Base-by-base conservation (phyloP, 352 stramenopile genomes). In the Globisporangium camurandrum region DNA sequence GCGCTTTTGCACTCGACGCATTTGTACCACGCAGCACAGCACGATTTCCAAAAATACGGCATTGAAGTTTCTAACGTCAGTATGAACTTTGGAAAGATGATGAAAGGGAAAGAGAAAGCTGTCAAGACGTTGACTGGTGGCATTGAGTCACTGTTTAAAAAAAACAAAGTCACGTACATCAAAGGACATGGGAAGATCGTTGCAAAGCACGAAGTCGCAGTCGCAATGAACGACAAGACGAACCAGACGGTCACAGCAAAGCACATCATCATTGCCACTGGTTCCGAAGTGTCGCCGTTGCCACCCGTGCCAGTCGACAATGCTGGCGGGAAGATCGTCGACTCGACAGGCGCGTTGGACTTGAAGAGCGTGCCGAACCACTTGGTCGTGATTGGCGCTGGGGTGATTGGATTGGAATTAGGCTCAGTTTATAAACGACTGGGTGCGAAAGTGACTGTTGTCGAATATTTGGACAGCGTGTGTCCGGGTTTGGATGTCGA, bases 101-200 rank as follows among this genome's bases (percentile, higher is more conserved):
- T 98, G 77, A 92, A 94, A 41, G 75, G 85, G 52, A 99, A 99
- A 77, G 72, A 88, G 17, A 96, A 98, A 56, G 93, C 90, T 0
- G 96, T 99, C 1, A 86, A 91, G 55, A 83, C 70, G 51, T 78
- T 99, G 30, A 99, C 96, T 2, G 82, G 80, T 39, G 97, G 97
- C 37, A 99, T 99, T 59, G 96, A 99, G 63, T 81, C 84, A 52
- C 82, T 99, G 31, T 98, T 99, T 65, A 99, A 99, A 71, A 99
- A 99, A 76, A 97, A 99, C 81, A 97, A 98, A 66, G 70, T 99
- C 10, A 93, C 96, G 51, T 99, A 99, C 69, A 91, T 98, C 64
- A 98, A 98, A 74, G 97, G 97, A 28, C 89, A 83, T 56, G 96
- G 95, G 46, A 98, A 93, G 61, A 70, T 99, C 49, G 75, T 85